Base-by-base conservation (phyloP, 1,139 yeast genomes). In the Debaryomycetaceae sp. region DNA sequence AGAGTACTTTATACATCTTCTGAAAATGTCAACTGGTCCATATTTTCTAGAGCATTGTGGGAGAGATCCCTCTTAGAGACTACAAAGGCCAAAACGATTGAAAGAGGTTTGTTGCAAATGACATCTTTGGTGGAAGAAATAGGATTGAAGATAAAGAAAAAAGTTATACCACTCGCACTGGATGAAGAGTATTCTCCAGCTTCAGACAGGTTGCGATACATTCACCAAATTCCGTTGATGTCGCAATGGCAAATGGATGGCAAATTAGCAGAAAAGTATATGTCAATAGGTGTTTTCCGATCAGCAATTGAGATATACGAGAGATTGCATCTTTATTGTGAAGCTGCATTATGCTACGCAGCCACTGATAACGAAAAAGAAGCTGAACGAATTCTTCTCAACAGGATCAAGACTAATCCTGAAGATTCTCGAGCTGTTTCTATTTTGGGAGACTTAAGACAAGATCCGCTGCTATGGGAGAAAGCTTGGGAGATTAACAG, bases 91-190 rank as follows among this genome's bases (percentile, higher is more conserved):
- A 83, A 87, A 59, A 91, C 98, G 1, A 84, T 91, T 22, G 99
- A 95, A 65, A 79, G 99, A 63, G 98, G 98, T 43, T 83, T 91
- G 11, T 72, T 93, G 44, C 99, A 95, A 65, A 84, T 95, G 84
- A 95, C 93, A 42, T 84, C 96, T 5, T 72, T 95, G 42, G 93
- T 91, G 27, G 97, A 91, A 59, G 98, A 91, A 60, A 72, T 90
- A 38, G 96, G 95, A 1, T 74, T 84, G 46, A 81, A 83, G 46
- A 80, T 87, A 42, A 74, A 78, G 47, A 68, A 84, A 2, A 75
- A 84, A 49, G 65, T 82, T 43, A 75, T 87, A 39, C 89, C 95
- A 5, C 72, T 72, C 45, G 66, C 74, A 0, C 75, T 71, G 3
- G 59, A 54, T 22, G 53, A 50, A 17, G 61, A 58, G 11, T 45